These are phyloP conservation scores for Sporothrix euskadiensis DNA, from an alignment of 2,329 filamentous ascomycete species.

Conservation along the genomic window DNA sequence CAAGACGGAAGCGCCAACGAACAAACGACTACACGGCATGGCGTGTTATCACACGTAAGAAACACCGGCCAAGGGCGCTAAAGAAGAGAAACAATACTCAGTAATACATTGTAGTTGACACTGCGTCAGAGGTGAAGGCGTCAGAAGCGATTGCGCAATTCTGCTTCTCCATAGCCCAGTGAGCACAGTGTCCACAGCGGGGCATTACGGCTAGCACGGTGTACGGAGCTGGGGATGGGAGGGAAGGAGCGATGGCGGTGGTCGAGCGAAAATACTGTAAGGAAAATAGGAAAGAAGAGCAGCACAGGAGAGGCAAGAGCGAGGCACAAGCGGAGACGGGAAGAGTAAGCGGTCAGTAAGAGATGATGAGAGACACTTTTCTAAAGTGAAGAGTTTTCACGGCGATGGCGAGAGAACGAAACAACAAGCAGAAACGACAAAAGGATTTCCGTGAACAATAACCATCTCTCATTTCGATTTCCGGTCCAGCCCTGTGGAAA, in stretches of 20 bases:
- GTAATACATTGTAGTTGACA: neutral
- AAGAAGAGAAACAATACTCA: neutral
- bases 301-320: neutral
- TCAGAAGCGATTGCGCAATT: conserved; percentile 14
- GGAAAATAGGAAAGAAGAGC: neutral
- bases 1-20: neutral
- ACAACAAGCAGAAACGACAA: neutral
- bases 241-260: neutral
- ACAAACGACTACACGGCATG: neutral
- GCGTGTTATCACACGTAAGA: conserved; percentile 17
- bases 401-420: neutral
- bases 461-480: neutral
- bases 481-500: conserved; percentile 15
- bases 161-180: neutral
- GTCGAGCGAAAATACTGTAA: neutral
- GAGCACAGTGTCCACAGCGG: conserved; percentile 2
- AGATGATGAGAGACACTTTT: neutral
- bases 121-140: neutral
- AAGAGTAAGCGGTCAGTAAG: conserved; percentile 12
- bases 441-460: neutral
- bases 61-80: conserved; percentile 5
- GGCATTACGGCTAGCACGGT: neutral
- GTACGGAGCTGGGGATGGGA: neutral
- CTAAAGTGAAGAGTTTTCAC: conserved; percentile 1
- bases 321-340: neutral